Conservation (phyloP, 1,284 basidiomycete species). For the Ustilago xerochloae region DNA sequence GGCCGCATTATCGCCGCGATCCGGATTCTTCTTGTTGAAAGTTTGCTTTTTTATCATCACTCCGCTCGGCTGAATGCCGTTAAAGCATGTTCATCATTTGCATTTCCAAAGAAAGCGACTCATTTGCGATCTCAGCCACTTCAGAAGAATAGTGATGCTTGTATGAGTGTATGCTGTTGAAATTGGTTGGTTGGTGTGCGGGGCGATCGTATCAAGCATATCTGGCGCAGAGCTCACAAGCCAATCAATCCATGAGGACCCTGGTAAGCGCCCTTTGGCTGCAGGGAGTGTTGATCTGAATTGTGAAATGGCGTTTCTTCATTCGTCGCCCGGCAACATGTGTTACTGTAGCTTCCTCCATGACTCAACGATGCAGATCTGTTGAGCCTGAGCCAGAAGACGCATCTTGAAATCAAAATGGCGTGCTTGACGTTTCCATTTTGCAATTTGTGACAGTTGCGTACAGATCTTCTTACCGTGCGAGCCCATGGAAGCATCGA, state of each 20-base stretch:
- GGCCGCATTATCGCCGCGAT: conserved; percentile 5
- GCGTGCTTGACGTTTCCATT: conserved; percentile 20
- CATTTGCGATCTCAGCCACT: too few relatives aligned
- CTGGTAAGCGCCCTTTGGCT: too few relatives aligned
- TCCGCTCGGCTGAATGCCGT: too few relatives aligned
- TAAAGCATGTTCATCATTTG: too few relatives aligned
- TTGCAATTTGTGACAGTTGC: not conserved
- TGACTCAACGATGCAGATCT: conserved; percentile 31
- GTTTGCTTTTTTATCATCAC: too few relatives aligned
- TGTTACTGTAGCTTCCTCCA: not conserved
- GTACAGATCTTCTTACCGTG: conserved; percentile 11
- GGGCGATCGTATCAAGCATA: conserved; percentile 11
- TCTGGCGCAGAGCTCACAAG: not conserved
- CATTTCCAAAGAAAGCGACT: too few relatives aligned
- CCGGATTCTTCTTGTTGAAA: not conserved
- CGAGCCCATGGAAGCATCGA: not conserved
- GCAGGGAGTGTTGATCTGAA: not conserved
- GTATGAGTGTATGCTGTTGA: not conserved
- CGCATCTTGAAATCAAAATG: conserved; percentile 8
- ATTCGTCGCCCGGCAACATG: too few relatives aligned
- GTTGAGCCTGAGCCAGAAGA: not conserved
- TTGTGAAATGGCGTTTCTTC: conserved; percentile 5
- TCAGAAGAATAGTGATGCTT: too few relatives aligned
- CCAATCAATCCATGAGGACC: not conserved
- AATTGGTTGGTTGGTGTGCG: not conserved